Evolutionary conservation across 2,329 filamentous ascomycete species (phyloP), one percentile per base, ranked within the genome.

Genomic region (Penicillium freii): DNA sequence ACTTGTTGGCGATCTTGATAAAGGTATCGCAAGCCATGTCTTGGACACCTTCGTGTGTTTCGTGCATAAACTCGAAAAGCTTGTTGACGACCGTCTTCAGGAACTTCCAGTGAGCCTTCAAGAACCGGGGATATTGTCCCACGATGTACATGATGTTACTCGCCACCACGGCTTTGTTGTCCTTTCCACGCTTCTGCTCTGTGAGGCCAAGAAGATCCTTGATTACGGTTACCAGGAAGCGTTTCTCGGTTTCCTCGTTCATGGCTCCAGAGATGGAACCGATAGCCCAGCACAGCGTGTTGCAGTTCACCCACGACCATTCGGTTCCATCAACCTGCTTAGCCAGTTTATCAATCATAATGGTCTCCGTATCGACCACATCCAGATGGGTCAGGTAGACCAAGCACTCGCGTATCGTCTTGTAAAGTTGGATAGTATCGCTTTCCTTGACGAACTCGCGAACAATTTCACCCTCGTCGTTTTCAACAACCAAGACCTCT

Each of bases 71-170:
- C 79, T 99, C 94, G 70, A 99, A 99, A 5, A 99, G 84, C 81
- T 99, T 99, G 80, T 99, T 99, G 71, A 99, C 94, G 19, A 99
- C 94, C 2, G 94, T 99, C 86, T 99, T 99, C 56, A 99, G 81
- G 79, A 99, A 99, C 75, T 99, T 99, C 94, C 94, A 99, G 76
- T 99, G 94, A 1, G 94, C 94, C 80, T 99, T 99, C 69, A 99
- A 80, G 80, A 99, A 99, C 21, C 94, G 90, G 38, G 94, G 94
- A 72, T 99, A 99, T 73, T 99, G 94, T 58, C 94, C 94, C 60
- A 99, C 94, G 78, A 99, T 99, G 75, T 99, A 99, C 94, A 99
- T 99, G 71, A 99, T 99, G 79, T 99, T 99, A 78, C 91, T 96
- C 62, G 94, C 94, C 40, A 99, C 94, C 10, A 99, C 94, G 13